Evolutionary conservation across 495 filamentous ascomycete genomes (phyloP), one percentile per base, ranked within the genome.

Genomic region (Penicillium riverlandense): DNA sequence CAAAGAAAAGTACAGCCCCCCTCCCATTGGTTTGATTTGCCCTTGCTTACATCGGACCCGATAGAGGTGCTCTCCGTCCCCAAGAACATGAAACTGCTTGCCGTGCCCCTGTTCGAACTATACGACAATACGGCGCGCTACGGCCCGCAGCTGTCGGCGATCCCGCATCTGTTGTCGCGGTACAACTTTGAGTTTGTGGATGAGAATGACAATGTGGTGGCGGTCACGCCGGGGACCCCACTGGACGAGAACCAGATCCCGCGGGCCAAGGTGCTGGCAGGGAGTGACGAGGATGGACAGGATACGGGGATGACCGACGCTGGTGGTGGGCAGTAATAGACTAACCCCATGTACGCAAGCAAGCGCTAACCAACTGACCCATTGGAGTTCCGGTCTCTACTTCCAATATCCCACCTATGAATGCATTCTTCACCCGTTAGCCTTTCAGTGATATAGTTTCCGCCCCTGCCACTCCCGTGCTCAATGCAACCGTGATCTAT

Each of bases 171-270:
- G 1, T 78, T 98, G 11, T 94, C 88, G 44, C 74, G 90, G 38
- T 97, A 96, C 61, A 92, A 95, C 65, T 98, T 97, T 58, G 94
- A 98, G 58, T 96, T 95, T 58, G 85, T 96, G n/a, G 88, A 98
- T 59, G 92, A 98, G 70, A 76, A 85, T 40, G 91, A 90, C 44
- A 81, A 94, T 44, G 85, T 95, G 4, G 84, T 87, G 13, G 87
- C 91, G 8, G 75, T 82, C 29, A 98, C 92, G 0, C 94, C 92
- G 1, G 90, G 90, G 2, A 61, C 60, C 1, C 58, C 66, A 1
- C 38, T 57, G 41, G 35, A 51, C 0, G 71, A 71, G 15, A 70
- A 75, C 13, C 75, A 78, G 37, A 53, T 66, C 7, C 71, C 68
- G 2, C 80, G 81, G 64, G 82, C 79, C 8, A 88, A 83, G 60